Conservation (phyloP, 768 basidiomycete genomes). For the Lactarius deliciosus region DNA sequence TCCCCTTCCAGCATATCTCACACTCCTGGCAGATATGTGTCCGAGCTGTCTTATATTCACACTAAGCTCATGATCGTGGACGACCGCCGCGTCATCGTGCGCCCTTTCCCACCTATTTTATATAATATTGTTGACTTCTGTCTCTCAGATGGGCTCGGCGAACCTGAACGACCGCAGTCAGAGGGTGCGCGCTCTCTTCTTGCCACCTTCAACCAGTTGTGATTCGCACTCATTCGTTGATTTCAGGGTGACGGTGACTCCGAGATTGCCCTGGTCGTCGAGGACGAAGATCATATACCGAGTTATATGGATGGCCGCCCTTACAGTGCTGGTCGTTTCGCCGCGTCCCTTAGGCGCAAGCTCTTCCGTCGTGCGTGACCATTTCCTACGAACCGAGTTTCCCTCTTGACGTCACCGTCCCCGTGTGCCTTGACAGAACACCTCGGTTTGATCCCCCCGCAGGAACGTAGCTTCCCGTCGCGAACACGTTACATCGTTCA, state of each 20-base stretch:
- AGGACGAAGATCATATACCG: slow-evolving; percentile 77
- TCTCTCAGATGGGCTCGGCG: slow-evolving; percentile 82
- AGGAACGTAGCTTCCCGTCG: slow-evolving; percentile 48
- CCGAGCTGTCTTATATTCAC: slow-evolving; percentile 82
- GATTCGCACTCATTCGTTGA: slow-evolving; percentile 10
- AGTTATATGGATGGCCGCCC: slow-evolving; percentile 76
- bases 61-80: slow-evolving; percentile 94
- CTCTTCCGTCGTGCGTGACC: slow-evolving; percentile 66
- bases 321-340: slow-evolving; percentile 76
- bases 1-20: slow-evolving; percentile 30
- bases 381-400: not conserved
- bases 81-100: slow-evolving; percentile 82
- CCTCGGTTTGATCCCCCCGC: slow-evolving; percentile 81
- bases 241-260: slow-evolving; percentile 86
- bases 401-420: slow-evolving; percentile 13
- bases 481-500: slow-evolving; percentile 52
- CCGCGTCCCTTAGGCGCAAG: slow-evolving; percentile 77
- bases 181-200: slow-evolving; percentile 44
- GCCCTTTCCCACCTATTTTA: slow-evolving; percentile 34
- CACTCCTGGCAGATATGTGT: slow-evolving; percentile 58
- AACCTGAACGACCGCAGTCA: slow-evolving; percentile 90
- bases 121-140: not conserved
- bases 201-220: not conserved
- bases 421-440: slow-evolving; percentile 54
- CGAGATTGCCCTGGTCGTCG: slow-evolving; percentile 90